These are phyloP conservation scores for Leishmania tropica DNA, from an alignment of 208 protist species.

Conservation along the genomic window DNA sequence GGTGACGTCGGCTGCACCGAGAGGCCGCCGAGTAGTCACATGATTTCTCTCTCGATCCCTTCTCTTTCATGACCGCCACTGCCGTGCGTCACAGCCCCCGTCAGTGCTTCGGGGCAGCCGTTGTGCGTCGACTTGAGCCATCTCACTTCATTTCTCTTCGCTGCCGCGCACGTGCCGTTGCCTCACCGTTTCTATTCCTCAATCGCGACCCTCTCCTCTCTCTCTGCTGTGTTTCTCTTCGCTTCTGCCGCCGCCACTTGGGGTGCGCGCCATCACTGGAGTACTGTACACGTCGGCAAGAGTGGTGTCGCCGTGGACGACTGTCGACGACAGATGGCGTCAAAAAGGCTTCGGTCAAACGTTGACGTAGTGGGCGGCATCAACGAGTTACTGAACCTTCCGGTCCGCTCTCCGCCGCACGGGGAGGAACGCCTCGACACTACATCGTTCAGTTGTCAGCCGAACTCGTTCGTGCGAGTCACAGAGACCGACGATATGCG, in stretches of 20 bases:
- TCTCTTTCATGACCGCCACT: neutral
- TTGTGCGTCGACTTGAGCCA: too few relatives aligned
- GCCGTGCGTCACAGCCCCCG: neutral
- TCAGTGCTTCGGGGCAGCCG: neutral
- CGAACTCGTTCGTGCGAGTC: neutral
- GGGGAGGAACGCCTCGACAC: neutral
- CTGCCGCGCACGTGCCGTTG: neutral
- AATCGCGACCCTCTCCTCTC: neutral
- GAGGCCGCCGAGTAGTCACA: neutral
- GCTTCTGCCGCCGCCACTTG: neutral
- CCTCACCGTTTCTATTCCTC: too few relatives aligned
- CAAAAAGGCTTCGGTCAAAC: neutral
- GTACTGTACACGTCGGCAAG: neutral
- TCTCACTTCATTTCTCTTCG: neutral
- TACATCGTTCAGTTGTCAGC: neutral
- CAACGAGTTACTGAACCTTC: slow-evolving; percentile 9
- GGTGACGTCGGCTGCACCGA: too few relatives aligned
- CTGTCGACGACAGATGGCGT: neutral
- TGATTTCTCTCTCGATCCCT: too few relatives aligned
- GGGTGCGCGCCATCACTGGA: neutral
- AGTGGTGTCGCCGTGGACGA: neutral
- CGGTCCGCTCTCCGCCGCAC: neutral
- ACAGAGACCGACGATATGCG: neutral
- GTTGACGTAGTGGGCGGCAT: slow-evolving; percentile 1
- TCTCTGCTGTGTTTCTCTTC: neutral